Base-by-base conservation (phyloP, 306 rosid genomes). In the Biancaea sappan region DNA sequence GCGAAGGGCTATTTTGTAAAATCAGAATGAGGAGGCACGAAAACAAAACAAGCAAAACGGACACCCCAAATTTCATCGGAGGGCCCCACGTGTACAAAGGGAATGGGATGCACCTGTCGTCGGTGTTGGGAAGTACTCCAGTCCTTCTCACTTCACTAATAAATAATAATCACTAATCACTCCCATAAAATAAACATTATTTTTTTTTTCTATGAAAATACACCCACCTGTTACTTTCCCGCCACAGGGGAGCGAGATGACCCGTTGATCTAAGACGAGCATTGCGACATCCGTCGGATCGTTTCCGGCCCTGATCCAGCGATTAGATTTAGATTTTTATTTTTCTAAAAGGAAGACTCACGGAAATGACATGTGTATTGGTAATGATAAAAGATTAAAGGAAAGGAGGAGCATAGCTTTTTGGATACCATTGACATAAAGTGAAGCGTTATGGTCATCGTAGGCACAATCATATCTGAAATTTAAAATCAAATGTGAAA, bases 21-120 rank as follows among this genome's bases (percentile, higher is more conserved):
- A 16, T 47, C 0, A 4, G 0, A 40, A 64, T 22, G 56, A 66
- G 7, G 1, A 50, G 15, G 41, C 67, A 35, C 37, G 6, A 21
- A 31, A 65, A 46, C 19, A 0, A 40, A 37, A 1, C 31, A 59
- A 78, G 72, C 47, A 72, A 88, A 63, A 83, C 76, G 81, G 83
- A 54, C 75, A 73, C 71, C 81, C 43, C 74, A 62, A 77, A 75
- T 79, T 72, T 16, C 44, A 67, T 72, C 19, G 4, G 65, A 6
- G 80, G 88, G 87, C 50, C 86, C 92, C 91, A 79, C 84, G 43
- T 48, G 72, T 56, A 18, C 74, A 44, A n/a, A n/a, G 46, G 62
- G 69, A 65, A 66, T 54, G n/a, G n/a, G 38, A 79, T 86, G 74
- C 78, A 83, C 85, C 84, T 76, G 89, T 85, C 85, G 85, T 78